Evolutionary conservation across 768 basidiomycete genomes (phyloP), one percentile per base, ranked within the genome.

Genomic region (Hirschioporus abietinus): DNA sequence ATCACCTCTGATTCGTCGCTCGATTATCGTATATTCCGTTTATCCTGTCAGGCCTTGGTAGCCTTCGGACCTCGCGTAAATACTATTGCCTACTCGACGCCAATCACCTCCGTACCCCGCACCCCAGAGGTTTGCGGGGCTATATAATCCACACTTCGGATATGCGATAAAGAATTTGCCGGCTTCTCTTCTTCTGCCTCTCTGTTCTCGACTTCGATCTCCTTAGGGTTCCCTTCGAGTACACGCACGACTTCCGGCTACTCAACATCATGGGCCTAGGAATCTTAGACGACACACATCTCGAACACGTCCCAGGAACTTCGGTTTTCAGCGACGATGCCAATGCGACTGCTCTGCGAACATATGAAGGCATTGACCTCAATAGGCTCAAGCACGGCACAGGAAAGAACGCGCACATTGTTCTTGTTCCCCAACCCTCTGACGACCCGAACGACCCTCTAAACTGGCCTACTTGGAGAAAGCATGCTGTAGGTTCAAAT

Each of bases 381-480:
- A 64, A 35, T 4, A 8, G 23, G 9, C 63, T 72, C n/a, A 72
- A 71, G 66, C 68, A 72, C 60, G 71, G 70, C 10, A 68, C 65
- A 25, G 71, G 71, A 3, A 66, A 67, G 23, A 66, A 65, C 57
- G 67, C 69, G 23, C 69, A 73, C 67, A 72, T 71, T 1, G 58
- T 72, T 12, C 70, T 74, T 60, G 69, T 72, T 0, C 71, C 73
- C 0, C 72, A 74, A 36, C 73, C 73, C 8, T 68, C 67, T 4
- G 71, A 73, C 61, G 73, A 74, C 63, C 72, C 73, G 7, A 70
- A 68, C 24, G 73, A 74, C 60, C 73, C 73, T 17, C 68, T 74
- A 27, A 73, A 74, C 70, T 74, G 73, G 73, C 35, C 68, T 5
- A 3, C 34, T 8, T 65, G 63, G 66, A 72, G 72, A 67, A 74